Conservation (phyloP, 106 monocot species). For the Platanthera guangdongensis region DNA sequence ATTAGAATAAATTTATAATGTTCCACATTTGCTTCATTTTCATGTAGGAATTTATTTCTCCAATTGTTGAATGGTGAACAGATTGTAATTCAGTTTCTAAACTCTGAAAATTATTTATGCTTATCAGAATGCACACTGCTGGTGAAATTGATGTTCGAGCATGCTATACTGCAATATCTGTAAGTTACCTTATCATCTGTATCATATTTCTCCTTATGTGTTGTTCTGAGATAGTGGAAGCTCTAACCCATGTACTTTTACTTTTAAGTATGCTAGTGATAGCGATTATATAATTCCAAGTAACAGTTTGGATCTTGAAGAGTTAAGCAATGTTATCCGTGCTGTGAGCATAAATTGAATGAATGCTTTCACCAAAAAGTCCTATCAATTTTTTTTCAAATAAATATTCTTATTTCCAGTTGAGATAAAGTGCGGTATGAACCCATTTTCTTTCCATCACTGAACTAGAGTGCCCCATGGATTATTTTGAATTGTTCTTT, state of each 20-base stretch:
- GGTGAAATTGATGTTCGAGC: conserved; percentile 98
- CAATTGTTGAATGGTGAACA: background rate
- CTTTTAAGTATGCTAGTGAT: background rate
- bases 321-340: background rate
- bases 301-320: background rate
- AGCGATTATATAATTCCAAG: background rate
- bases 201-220: background rate
- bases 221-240: background rate
- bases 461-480: background rate
- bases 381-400: too few relatives aligned
- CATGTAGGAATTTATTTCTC: background rate
- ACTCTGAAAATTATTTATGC: conserved; percentile 10
- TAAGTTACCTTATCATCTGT: conserved; percentile 22
- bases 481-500: background rate
- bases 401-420: background rate
- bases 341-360: background rate
- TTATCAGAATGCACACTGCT: conserved; percentile 77
- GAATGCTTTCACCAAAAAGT: background rate
- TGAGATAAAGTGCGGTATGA: background rate
- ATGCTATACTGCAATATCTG: conserved; percentile 89
- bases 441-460: background rate
- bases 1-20: background rate
- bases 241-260: background rate
- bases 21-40: background rate
- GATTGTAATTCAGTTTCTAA: background rate